Percentiles rank a stretch among this genome's conserved stretches.
phyloP scores from a whole-genome alignment of 176 grass and related monocot genomes.

The Zea luxurians region DNA sequence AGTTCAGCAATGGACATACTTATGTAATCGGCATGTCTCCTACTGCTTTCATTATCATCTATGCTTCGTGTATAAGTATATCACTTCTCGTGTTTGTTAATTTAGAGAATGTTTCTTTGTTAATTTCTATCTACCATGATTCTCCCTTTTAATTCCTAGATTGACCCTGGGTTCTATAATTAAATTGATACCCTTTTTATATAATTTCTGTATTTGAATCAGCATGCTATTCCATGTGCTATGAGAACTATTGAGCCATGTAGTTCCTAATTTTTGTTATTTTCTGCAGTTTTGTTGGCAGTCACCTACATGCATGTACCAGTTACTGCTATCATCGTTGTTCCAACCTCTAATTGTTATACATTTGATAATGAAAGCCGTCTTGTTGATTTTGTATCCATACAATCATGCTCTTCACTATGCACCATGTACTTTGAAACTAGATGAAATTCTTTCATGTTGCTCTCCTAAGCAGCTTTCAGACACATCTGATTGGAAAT shows the following conservation, averaged over 20 bases:
- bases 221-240: not conserved
- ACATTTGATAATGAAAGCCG: constrained; percentile 70
- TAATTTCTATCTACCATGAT: constrained; percentile 4
- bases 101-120: not conserved
- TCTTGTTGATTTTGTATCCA: constrained; percentile 99
- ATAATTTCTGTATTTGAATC: constrained; percentile 5
- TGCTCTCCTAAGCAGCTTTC: constrained; percentile 56
- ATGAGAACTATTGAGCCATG: not conserved
- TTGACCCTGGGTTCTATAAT: not conserved
- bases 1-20: constrained; percentile 14
- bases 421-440: constrained; percentile 9
- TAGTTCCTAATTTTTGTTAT: constrained; percentile 28
- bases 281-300: constrained; percentile 45
- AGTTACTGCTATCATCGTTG: constrained; percentile 34
- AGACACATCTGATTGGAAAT: constrained; percentile 69
- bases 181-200: not conserved
- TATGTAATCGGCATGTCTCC: not conserved
- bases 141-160: not conserved
- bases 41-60: not conserved
- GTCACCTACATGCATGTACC: constrained; percentile 32
- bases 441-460: constrained; percentile 38
- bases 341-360: constrained; percentile 83
- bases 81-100: constrained; percentile 15
- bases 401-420: constrained; percentile 25
- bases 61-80: not conserved